Conservation (phyloP, 257 asterid genomes). For the Solanum chilense region DNA sequence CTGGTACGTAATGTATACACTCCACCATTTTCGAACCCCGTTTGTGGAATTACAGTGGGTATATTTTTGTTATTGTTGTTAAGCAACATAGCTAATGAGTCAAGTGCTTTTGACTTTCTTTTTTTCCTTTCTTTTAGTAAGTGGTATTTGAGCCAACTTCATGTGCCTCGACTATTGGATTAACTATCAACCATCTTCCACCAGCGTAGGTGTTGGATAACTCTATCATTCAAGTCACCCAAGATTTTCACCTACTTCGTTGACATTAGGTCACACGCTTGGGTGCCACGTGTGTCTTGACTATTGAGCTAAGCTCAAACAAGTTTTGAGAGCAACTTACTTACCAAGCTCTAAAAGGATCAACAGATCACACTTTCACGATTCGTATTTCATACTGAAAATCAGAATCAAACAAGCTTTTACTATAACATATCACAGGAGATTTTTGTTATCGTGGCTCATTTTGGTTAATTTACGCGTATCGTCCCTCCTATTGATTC, state of each 20-base stretch:
- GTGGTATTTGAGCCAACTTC: not conserved
- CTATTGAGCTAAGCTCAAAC: not conserved
- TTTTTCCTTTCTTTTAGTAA: not conserved
- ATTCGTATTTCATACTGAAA: not conserved
- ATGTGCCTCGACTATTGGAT: not conserved
- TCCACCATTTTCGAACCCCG: fast-evolving
- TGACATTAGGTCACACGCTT: not conserved
- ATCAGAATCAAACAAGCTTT: not conserved
- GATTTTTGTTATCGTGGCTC: not conserved
- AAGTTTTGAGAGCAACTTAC: not conserved
- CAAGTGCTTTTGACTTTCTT: not conserved
- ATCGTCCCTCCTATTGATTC: not conserved
- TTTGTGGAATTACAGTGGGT: not conserved
- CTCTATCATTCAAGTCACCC: not conserved
- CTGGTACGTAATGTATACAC: not conserved
- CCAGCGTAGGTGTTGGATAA: not conserved
- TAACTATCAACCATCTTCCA: not conserved
- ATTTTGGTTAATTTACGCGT: not conserved
- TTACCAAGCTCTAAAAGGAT: not conserved
- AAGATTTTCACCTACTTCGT: not conserved
- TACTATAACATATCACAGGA: not conserved
- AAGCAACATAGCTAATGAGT: not conserved
- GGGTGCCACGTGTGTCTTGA: not conserved
- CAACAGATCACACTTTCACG: not conserved
- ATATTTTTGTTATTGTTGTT: not conserved